These are phyloP conservation scores for Saccharomycopsis guyanensis DNA, from an alignment of 805 yeast genomes.

Conservation along the genomic window DNA sequence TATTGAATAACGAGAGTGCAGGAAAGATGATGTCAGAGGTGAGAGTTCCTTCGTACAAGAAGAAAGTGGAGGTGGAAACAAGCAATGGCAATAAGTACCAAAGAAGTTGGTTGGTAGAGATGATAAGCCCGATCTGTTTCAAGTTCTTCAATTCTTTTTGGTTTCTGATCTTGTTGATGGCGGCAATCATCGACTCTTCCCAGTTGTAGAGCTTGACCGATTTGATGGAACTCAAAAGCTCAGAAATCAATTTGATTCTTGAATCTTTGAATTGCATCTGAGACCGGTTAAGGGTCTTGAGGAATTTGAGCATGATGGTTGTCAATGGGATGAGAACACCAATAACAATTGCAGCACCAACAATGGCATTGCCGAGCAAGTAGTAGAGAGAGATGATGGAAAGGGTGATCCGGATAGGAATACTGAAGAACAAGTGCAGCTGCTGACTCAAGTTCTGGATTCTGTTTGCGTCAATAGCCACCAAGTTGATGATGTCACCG, in stretches of 20 bases:
- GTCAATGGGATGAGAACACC: constrained; percentile 52
- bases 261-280: constrained; percentile 59
- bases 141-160: constrained; percentile 47
- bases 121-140: constrained; percentile 39
- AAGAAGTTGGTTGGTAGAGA: constrained; percentile 42
- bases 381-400: constrained; percentile 47
- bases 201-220: constrained; percentile 61
- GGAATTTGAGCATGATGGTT: constrained; percentile 37
- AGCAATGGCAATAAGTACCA: constrained; percentile 60
- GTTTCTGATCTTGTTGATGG: constrained; percentile 46
- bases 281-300: constrained; percentile 39
- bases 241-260: constrained; percentile 53
- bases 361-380: constrained; percentile 42
- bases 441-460: constrained; percentile 51
- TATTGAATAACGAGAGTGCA: constrained; percentile 50
- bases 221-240: constrained; percentile 50
- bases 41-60: constrained; percentile 38
- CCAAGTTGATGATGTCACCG: constrained; percentile 73
- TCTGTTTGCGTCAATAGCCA: constrained; percentile 70
- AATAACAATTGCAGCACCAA: constrained; percentile 49
- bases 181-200: constrained; percentile 55
- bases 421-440: constrained; percentile 47
- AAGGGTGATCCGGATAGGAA: constrained; percentile 49
- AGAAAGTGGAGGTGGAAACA: constrained; percentile 54
- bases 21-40: constrained; percentile 60